Conservation (phyloP, 1,139 yeast species). For the Martiniozyma asiatica region DNA sequence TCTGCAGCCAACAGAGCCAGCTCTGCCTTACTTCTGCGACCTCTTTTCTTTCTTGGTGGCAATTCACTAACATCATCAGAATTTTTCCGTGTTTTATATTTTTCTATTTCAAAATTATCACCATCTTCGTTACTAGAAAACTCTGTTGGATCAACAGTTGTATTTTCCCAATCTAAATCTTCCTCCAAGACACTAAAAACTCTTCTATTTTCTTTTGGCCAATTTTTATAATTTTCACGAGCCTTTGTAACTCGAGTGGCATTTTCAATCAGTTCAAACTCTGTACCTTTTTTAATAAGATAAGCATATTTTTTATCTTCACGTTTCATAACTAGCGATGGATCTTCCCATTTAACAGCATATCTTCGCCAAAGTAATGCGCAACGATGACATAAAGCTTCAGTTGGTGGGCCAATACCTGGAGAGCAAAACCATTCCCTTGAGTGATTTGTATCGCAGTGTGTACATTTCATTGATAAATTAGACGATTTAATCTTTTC, state of each 20-base stretch:
- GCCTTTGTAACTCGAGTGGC: constrained; percentile 46
- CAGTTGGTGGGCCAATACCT: constrained; percentile 30
- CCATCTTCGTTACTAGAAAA: constrained; percentile 14
- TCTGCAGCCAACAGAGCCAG: too few relatives aligned
- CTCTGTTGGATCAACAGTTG: not conserved
- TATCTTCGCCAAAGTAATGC: constrained; percentile 87
- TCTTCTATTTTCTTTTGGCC: constrained; percentile 10
- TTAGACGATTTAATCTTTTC: constrained; percentile 29
- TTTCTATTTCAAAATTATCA: constrained; percentile 20
- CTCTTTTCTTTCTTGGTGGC: too few relatives aligned
- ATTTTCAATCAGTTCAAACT: constrained; percentile 62
- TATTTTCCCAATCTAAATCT: constrained; percentile 5
- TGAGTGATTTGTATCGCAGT: constrained; percentile 45
- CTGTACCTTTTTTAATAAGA: constrained; percentile 53
- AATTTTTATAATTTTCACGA: constrained; percentile 23
- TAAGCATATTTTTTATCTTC: constrained; percentile 30
- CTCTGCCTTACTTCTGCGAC: too few relatives aligned
- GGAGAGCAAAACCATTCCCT: constrained; percentile 63
- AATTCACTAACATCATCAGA: too few relatives aligned
- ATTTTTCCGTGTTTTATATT: too few relatives aligned
- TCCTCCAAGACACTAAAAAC: constrained; percentile 9
- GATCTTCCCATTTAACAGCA: constrained; percentile 83
- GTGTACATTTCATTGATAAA: constrained; percentile 44
- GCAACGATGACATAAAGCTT: constrained; percentile 73
- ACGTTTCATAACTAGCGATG: constrained; percentile 51